Conservation (phyloP, 2,329 filamentous ascomycete species). For the Xylaria sp. region DNA sequence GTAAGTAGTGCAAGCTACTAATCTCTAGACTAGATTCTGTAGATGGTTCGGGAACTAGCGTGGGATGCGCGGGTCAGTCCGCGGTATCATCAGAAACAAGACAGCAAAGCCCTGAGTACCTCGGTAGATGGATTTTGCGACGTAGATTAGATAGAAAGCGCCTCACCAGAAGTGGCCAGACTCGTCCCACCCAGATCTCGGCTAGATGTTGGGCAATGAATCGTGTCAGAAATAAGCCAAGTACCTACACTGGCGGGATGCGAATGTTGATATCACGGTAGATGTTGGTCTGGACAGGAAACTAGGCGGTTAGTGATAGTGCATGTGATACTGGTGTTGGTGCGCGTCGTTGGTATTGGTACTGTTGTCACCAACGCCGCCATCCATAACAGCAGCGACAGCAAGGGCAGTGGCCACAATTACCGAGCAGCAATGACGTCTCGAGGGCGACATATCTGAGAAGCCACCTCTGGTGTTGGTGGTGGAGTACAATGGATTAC, state of each 20-base stretch:
- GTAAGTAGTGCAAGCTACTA: not conserved
- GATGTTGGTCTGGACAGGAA: not conserved
- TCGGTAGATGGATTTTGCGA: conserved; percentile 16
- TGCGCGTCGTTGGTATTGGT: not conserved
- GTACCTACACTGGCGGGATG: not conserved
- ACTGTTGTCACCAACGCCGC: no score
- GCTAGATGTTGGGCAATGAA: not conserved
- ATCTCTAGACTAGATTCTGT: not conserved
- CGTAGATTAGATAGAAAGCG: not conserved
- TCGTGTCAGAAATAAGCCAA: not conserved
- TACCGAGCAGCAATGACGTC: not conserved
- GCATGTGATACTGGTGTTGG: conserved; percentile 7
- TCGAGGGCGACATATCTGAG: not conserved
- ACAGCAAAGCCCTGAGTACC: not conserved
- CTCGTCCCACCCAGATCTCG: not conserved
- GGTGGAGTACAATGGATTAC: not conserved
- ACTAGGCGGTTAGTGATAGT: not conserved
- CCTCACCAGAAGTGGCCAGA: not conserved
- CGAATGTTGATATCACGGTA: not conserved
- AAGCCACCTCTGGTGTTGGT: not conserved
- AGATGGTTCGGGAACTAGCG: not conserved
- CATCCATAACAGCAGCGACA: not conserved
- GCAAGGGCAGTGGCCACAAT: not conserved
- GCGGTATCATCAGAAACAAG: not conserved
- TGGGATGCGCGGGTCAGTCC: not conserved